These are phyloP conservation scores for Reutealis trisperma DNA, from an alignment of 345 rosid genomes.

Conservation along the genomic window DNA sequence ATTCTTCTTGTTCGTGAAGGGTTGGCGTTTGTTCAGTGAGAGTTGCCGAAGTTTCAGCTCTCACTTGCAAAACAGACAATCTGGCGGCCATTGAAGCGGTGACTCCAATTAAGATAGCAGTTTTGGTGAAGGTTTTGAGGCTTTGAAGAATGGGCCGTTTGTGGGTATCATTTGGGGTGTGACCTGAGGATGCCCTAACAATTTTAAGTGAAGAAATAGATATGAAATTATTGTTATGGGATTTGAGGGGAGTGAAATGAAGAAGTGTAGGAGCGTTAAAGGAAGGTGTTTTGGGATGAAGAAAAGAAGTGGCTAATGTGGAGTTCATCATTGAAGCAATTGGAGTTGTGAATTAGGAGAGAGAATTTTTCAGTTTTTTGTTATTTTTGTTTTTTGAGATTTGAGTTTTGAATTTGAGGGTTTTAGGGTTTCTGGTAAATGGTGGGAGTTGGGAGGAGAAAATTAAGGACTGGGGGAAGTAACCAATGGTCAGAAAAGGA, in stretches of 20 bases:
- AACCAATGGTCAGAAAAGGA: not conserved
- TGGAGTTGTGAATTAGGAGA: not conserved
- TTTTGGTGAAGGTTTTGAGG: slow-evolving; percentile 48
- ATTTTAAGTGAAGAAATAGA: not conserved
- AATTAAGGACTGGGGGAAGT: no score
- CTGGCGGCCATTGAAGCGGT: slow-evolving; percentile 51
- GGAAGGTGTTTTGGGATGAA: slow-evolving; percentile 13
- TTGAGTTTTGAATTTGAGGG: not conserved
- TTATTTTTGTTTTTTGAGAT: no score
- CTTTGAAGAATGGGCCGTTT: slow-evolving; percentile 21
- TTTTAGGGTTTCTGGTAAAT: not conserved
- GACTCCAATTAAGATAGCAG: slow-evolving; percentile 54
- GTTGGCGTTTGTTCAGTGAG: slow-evolving; percentile 32
- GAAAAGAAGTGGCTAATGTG: slow-evolving; percentile 6
- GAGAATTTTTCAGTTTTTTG: not conserved
- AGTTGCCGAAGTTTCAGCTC: slow-evolving; percentile 55
- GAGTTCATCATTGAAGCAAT: slow-evolving; percentile 16
- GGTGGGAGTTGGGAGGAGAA: no score
- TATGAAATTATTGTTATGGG: not conserved
- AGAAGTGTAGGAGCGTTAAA: not conserved
- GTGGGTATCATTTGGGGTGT: not conserved
- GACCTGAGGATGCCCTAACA: slow-evolving; percentile 4
- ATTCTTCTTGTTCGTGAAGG: slow-evolving; percentile 14
- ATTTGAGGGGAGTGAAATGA: not conserved
- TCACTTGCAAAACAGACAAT: slow-evolving; percentile 46